Evolutionary conservation across 2,329 filamentous ascomycete species (phyloP), one percentile per base, ranked within the genome.

Genomic region (Alternaria brassicicola): DNA sequence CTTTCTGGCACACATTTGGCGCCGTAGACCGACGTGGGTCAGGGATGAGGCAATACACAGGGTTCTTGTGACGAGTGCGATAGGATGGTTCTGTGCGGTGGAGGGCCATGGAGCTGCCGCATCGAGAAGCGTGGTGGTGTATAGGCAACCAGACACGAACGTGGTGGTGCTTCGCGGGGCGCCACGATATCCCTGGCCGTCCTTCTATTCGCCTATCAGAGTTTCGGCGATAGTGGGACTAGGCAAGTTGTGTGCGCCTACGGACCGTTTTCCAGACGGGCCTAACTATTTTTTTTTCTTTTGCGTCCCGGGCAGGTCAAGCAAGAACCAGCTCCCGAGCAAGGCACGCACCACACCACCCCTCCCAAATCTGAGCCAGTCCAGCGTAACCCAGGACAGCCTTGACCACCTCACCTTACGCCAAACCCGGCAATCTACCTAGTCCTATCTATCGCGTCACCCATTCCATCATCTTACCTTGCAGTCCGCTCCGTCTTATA

Each of bases 251-350:
- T 57, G 50, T 50, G 52, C 43, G 45, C 53, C 46, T 42, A 39
- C 64, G 62, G 62, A 61, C 64, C 64, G 62, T 63, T 63, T 57
- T 50, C 59, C 61, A 63, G 60, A 62, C 57, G 31, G 46, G 52
- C 50, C 36, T 45, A 48, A 60, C 47, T 30, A 45, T 41, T 50
- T 68, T 62, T 67, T 53, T 58, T 31, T 30, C 28, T 55, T 53
- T 17, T 46, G 31, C 55, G 63, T 57, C 55, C 57, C 62, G 59
- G 61, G 63, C 64, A 59, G 57, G 57, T 33, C 41, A 33, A 57
- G 30, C 43, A 30, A 31, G 46, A n/a, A 25, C 25, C 42, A 12
- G 7, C 21, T 39, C 46, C 31, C 49, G 47, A 50, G 35, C 46
- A 47, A 50, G 35, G 35, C 35, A 38, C 35, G 35, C 35, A 19